Percentiles rank a stretch among this genome's conserved stretches.
Evolutionary conservation across 495 filamentous ascomycete species (phyloP).

Genomic region (Podospora anserina): DNA sequence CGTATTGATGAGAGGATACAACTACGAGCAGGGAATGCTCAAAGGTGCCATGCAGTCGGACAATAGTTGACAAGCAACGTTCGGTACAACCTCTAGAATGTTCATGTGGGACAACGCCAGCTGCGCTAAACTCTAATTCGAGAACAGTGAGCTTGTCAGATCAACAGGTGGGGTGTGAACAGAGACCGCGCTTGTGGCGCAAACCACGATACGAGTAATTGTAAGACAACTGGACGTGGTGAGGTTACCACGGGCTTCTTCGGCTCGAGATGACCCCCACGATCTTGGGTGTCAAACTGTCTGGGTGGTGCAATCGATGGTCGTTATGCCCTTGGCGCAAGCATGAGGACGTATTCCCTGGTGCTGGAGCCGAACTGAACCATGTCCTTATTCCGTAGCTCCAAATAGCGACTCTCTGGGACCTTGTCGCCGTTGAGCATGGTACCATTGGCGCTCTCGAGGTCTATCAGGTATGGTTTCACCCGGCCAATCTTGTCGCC

Average conservation of each 20-base stretch:
- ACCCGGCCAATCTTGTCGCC: constrained; percentile 79
- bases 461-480: constrained; percentile 85
- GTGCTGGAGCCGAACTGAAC: constrained; percentile 82
- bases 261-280: constrained; percentile 5
- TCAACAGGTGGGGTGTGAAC: neutral
- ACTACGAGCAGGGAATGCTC: neutral
- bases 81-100: neutral
- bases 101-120: neutral
- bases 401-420: constrained; percentile 74
- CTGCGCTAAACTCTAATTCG: constrained; percentile 4
- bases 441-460: constrained; percentile 93
- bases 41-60: neutral
- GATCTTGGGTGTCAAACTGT: neutral
- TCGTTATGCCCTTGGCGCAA: constrained; percentile 43
- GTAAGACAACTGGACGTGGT: constrained; percentile 6
- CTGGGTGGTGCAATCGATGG: neutral
- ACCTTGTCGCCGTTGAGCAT: constrained; percentile 71
- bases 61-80: neutral
- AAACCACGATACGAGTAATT: neutral
- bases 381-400: constrained; percentile 84
- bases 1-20: neutral
- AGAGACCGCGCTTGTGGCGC: constrained; percentile 2
- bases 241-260: constrained; percentile 8
- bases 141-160: neutral
- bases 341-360: constrained; percentile 82